These are phyloP conservation scores for Populus euphratica DNA, from an alignment of 345 rosid genomes.

Conservation along the genomic window DNA sequence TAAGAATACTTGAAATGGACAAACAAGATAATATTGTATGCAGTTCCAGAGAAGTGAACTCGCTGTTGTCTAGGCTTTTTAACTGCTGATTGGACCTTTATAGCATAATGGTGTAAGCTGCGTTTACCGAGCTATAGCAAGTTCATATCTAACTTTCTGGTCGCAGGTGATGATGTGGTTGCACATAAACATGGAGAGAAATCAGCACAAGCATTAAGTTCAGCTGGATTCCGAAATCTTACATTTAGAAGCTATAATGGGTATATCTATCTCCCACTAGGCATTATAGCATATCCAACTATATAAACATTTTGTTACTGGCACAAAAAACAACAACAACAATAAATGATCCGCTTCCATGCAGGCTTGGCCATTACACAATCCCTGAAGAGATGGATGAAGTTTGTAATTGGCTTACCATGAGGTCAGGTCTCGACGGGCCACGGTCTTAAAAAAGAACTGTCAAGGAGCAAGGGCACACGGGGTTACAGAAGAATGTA, in stretches of 20 bases:
- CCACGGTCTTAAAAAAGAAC: not conserved
- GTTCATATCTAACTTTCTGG: conserved; percentile 10
- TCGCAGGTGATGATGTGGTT: conserved; percentile 64
- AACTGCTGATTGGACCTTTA: not conserved
- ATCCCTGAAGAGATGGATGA: conserved; percentile 47
- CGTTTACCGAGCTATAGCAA: not conserved
- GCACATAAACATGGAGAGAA: conserved; percentile 53
- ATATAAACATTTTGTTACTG: not conserved
- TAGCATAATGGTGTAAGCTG: not conserved
- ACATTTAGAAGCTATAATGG: conserved; percentile 37
- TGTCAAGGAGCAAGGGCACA: not conserved
- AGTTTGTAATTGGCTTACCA: conserved; percentile 39
- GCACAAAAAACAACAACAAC: not conserved
- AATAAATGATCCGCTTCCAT: not conserved
- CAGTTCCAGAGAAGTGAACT: not conserved
- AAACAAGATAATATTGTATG: not conserved
- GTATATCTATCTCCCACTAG: conserved; percentile 16
- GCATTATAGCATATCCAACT: not conserved
- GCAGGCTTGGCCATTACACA: conserved; percentile 46
- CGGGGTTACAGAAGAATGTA: not conserved
- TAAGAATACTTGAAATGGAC: not conserved
- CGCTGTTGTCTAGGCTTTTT: not conserved
- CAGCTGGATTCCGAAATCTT: conserved; percentile 48
- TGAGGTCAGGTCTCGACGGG: conserved; percentile 30
- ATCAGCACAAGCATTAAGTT: conserved; percentile 46